Base-by-base conservation (phyloP, 1,284 basidiomycete genomes). In the Vanrija pseudolonga region DNA sequence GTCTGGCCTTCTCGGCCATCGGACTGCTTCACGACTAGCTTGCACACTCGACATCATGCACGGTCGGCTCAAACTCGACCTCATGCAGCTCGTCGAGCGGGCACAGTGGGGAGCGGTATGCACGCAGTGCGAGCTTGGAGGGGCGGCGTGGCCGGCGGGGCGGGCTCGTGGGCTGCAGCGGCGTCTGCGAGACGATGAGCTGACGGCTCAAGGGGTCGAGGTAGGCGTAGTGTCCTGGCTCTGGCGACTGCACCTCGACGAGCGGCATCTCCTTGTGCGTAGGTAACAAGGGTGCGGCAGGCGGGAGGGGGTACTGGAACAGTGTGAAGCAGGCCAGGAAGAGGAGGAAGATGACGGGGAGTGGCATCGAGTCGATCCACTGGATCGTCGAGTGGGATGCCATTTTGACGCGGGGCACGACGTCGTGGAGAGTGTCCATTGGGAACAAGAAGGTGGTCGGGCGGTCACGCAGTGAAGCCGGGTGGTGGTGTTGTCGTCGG, bases 181-280 rank as follows among this genome's bases (percentile, higher is more conserved):
- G 56, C 19, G 50, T 57, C 8, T 43, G 23, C 0, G 45, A 48
- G 17, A 54, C 36, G 15, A 57, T 45, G 26, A 57, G 51, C 22
- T 48, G 48, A n/a, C 56, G 52, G 20, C 19, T 43, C 17, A 24
- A 7, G 3, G 39, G 43, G 52, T 57, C 48, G 41, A 57, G 49
- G 49, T 57, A 57, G 37, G 50, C 53, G n/a, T 42, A 57, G 5
- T 42, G 40, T 15, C 55, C 51, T 2, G 43, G 43, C 5, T 44
- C 39, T 6, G 43, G 37, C 5, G 37, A 15, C 22, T 42, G 55
- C 14, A 57, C 41, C 11, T 42, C 24, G 22, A 57, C 51, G 12
- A 57, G 42, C 37, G 2, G 38, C 15, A 23, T 12, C 9, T 20
- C 39, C 26, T 11, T 24, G 2, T 28, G 17, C 14, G 47, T 49